phyloP scores from a whole-genome alignment of 352 stramenopile species.

The Phytophthora sp. region DNA sequence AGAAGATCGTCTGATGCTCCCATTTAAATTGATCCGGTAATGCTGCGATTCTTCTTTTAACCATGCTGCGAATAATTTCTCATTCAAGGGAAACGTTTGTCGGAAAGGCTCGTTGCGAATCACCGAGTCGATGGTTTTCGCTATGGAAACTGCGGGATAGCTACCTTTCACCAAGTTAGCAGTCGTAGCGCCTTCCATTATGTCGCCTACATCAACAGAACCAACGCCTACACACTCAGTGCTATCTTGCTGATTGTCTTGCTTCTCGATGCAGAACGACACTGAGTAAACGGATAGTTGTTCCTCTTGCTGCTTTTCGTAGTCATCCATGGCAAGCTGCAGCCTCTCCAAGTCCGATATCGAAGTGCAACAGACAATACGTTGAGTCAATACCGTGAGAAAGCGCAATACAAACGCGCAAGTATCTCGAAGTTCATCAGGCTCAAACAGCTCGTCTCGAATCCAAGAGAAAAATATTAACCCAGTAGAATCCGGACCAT shows the following conservation, averaged over 20 bases:
- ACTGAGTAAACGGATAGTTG: conserved; percentile 4
- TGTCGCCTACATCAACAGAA: conserved; percentile 1
- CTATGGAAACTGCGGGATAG: conserved; percentile 9
- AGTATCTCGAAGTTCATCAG: conserved; percentile 38
- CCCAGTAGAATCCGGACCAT: background rate
- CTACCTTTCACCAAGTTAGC: conserved; percentile 26
- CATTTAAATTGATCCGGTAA: conserved; percentile 1
- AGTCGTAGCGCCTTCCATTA: background rate
- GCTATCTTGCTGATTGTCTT: conserved; percentile 42
- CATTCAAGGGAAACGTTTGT: background rate
- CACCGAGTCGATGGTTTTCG: background rate
- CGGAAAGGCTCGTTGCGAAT: background rate
- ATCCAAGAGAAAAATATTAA: conserved; percentile 65
- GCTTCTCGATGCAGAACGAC: conserved; percentile 36
- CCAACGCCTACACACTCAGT: conserved; percentile 9
- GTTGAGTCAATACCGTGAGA: conserved; percentile 8
- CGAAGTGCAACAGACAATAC: conserved; percentile 14
- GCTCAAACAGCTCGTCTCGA: conserved; percentile 36
- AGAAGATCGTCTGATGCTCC: background rate
- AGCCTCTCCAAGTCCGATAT: conserved; percentile 1
- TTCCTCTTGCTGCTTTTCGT: background rate
- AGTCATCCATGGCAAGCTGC: background rate
- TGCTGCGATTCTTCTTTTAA: background rate
- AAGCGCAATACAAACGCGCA: conserved; percentile 68
- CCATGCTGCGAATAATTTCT: background rate